Conservation (phyloP, 1,284 basidiomycete genomes). For the Mycosarcoma mackinlayi region DNA sequence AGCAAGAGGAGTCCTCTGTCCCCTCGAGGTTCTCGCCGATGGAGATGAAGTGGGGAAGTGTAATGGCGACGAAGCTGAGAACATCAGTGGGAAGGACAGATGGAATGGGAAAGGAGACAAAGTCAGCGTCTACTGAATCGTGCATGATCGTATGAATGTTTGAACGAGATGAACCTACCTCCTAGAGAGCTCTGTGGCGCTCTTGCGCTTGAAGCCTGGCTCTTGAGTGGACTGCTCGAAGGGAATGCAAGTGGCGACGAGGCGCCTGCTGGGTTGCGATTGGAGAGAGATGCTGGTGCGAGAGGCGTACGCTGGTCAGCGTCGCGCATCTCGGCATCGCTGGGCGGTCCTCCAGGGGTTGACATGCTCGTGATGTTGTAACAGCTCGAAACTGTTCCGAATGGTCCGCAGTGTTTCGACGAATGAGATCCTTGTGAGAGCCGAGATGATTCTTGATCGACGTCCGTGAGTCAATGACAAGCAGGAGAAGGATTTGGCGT, state of each 20-base stretch:
- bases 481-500: not conserved
- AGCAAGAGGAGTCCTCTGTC: slow-evolving; percentile 39
- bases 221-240: slow-evolving; percentile 62
- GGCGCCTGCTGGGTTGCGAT: slow-evolving; percentile 33
- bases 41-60: slow-evolving; percentile 64
- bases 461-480: not conserved
- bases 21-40: slow-evolving; percentile 48
- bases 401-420: not conserved
- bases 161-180: slow-evolving; percentile 26
- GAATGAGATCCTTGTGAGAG: too few relatives aligned
- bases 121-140: too few relatives aligned
- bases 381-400: not conserved
- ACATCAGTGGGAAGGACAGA: not conserved
- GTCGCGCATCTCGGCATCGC: slow-evolving; percentile 48
- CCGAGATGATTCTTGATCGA: not conserved
- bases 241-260: slow-evolving; percentile 60
- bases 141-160: not conserved
- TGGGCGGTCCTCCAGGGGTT: slow-evolving; percentile 45
- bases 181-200: slow-evolving; percentile 35
- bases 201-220: slow-evolving; percentile 27
- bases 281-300: slow-evolving; percentile 39
- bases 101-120: not conserved
- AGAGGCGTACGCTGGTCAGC: slow-evolving; percentile 46
- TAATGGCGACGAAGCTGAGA: slow-evolving; percentile 56
- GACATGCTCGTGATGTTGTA: slow-evolving; percentile 26